Conservation (phyloP, 2,329 filamentous ascomycete genomes). For the Talaromyces sp. region DNA sequence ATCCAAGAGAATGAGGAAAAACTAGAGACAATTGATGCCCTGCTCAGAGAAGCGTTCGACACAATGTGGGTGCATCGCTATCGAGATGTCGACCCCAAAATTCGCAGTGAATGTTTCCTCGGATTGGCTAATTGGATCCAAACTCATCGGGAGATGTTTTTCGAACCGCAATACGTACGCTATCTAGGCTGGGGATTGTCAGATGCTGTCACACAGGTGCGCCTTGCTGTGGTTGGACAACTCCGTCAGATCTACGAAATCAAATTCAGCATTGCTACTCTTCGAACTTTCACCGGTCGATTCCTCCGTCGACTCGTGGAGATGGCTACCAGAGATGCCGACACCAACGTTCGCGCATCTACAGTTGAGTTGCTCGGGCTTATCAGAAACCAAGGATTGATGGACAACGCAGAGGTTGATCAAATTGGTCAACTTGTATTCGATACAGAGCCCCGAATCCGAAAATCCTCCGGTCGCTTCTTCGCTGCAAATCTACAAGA, state of each 20-base stretch:
- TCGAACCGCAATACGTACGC: slow-evolving; percentile 82
- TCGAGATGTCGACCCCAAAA: slow-evolving; percentile 84
- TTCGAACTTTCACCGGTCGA: slow-evolving; percentile 88
- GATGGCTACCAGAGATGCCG: slow-evolving; percentile 82
- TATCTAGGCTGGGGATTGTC: slow-evolving; percentile 96
- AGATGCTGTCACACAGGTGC: slow-evolving; percentile 66
- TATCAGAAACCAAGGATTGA: slow-evolving; percentile 74
- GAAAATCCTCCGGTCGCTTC: slow-evolving; percentile 84
- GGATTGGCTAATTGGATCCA: slow-evolving; percentile 86
- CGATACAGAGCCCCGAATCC: slow-evolving; percentile 75
- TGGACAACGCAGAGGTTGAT: slow-evolving; percentile 90
- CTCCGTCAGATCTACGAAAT: slow-evolving; percentile 73
- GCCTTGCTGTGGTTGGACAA: slow-evolving; percentile 82
- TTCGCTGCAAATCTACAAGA: slow-evolving; percentile 85
- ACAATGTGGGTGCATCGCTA: slow-evolving; percentile 94
- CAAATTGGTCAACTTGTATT: slow-evolving; percentile 82
- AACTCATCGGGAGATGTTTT: slow-evolving; percentile 77
- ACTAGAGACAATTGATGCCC: slow-evolving; percentile 62
- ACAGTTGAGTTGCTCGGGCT: slow-evolving; percentile 78
- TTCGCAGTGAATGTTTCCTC: slow-evolving; percentile 81
- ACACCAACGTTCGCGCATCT: slow-evolving; percentile 70
- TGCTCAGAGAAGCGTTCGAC: slow-evolving; percentile 82
- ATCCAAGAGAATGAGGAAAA: slow-evolving; percentile 65
- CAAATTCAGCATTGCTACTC: slow-evolving; percentile 66
- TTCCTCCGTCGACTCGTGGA: slow-evolving; percentile 85